Evolutionary conservation across 805 yeast genomes (phyloP), one percentile per base, ranked within the genome.

Genomic region (Candida qinlingensis): DNA sequence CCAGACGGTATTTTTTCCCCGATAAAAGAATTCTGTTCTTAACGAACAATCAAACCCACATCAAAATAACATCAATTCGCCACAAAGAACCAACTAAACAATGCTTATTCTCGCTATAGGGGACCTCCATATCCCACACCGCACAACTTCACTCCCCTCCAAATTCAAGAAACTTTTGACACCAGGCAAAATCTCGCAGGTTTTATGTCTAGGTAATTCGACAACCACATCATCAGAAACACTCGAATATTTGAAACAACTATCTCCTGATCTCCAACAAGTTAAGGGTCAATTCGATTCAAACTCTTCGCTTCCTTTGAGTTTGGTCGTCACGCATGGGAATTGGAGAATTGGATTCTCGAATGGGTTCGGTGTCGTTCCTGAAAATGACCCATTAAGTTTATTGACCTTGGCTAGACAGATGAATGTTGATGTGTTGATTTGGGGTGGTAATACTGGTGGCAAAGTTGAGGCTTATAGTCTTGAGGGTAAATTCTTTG

Each of bases 391-490:
- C 61, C 96, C 97, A 4, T 79, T 91, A 57, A 83, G 95, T 42
- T 71, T 94, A 47, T 72, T 88, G 52, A 79, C 87, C 0, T 76
- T 86, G 51, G 97, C 98, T 1, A 75, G 99, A 51, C 89, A 89
- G 67, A 75, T 91, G 74, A 95, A 91, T 63, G 97, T 87, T 37
- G 98, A 94, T 65, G 78, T 94, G 5, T 71, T 94, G 55, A 73
- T 94, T 11, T 89, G 94, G 86, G 97, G 98, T 11, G 96, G 96
- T 0, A 85, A 96, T 11, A 31, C 11, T 2, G 96, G 88, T 64
- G 96, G 89, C 63, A 80, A 81, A 54, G 95, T 89, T 5, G 98
- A 92, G 62, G 97, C 97, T 0, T 92, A 90, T 61, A 87, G 94
- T 8, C 70, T 91, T 49, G 98, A 90, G 55, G 96, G 95, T 26